Conservation (phyloP, 1,139 yeast genomes). For the Saccharomyces hybrid region DNA sequence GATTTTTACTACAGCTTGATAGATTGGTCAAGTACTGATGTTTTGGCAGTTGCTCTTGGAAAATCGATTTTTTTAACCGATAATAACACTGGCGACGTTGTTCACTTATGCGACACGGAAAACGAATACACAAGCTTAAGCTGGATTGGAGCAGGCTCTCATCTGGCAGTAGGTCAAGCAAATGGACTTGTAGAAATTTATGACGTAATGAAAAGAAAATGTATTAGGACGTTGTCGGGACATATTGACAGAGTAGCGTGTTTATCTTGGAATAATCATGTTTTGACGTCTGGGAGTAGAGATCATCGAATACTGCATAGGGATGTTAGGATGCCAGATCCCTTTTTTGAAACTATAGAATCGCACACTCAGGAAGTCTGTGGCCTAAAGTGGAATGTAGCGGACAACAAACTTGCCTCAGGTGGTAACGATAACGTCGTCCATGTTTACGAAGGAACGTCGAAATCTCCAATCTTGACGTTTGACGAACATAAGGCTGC, state of each 20-base stretch:
- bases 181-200: constrained; percentile 88
- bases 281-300: constrained; percentile 78
- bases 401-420: constrained; percentile 78
- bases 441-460: constrained; percentile 80
- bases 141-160: constrained; percentile 95
- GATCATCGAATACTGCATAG: constrained; percentile 81
- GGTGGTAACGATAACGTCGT: constrained; percentile 92
- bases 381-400: constrained; percentile 90
- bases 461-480: constrained; percentile 60
- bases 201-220: constrained; percentile 83
- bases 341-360: constrained; percentile 62
- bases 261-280: constrained; percentile 90
- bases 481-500: constrained; percentile 90
- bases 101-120: constrained; percentile 52
- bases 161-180: constrained; percentile 85
- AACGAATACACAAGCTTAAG: constrained; percentile 54
- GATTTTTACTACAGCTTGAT: constrained; percentile 87
- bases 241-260: constrained; percentile 82
- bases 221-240: constrained; percentile 88
- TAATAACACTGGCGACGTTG: constrained; percentile 78
- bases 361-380: constrained; percentile 92
- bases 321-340: constrained; percentile 85
- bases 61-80: constrained; percentile 88
- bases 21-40: constrained; percentile 92
- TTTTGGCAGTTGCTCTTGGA: constrained; percentile 86